Evolutionary conservation across 495 filamentous ascomycete species (phyloP).

Genomic region (Parachaetomium inaequale): DNA sequence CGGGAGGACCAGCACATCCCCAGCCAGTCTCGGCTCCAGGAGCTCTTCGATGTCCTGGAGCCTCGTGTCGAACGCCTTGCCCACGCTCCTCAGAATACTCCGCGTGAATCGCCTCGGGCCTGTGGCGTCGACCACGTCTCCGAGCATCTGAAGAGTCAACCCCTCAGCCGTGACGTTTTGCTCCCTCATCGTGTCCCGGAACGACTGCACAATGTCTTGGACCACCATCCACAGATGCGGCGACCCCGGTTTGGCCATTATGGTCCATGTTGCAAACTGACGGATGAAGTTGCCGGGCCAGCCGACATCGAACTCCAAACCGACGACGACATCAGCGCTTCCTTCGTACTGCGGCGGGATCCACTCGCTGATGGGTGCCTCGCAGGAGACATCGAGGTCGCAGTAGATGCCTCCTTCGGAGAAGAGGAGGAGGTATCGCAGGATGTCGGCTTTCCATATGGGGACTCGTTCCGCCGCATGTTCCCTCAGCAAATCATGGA

Average conservation of each 20-base stretch:
- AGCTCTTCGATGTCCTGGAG: neutral
- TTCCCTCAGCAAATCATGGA: neutral
- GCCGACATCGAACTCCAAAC: slow-evolving; percentile 20
- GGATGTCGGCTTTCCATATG: slow-evolving; percentile 19
- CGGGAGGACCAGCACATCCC: slow-evolving; percentile 17
- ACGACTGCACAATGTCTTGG: slow-evolving; percentile 6
- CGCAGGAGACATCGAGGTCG: slow-evolving; percentile 22
- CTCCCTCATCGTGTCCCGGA: neutral
- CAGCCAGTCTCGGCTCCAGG: slow-evolving; percentile 12
- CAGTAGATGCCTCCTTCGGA: slow-evolving; percentile 18
- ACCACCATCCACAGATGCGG: slow-evolving; percentile 14
- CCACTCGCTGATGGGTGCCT: slow-evolving; percentile 11
- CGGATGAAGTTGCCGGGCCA: slow-evolving; percentile 13
- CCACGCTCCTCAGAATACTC: slow-evolving; percentile 11
- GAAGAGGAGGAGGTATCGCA: slow-evolving; percentile 19
- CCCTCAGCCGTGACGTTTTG: neutral
- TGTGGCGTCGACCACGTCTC: slow-evolving; percentile 15
- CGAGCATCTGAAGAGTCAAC: slow-evolving; percentile 12
- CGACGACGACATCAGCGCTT: slow-evolving; percentile 9
- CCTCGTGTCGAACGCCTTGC: neutral
- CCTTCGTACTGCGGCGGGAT: neutral
- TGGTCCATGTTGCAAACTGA: slow-evolving; percentile 15
- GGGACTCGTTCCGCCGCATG: neutral
- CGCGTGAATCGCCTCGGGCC: slow-evolving; percentile 13
- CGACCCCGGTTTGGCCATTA: slow-evolving; percentile 8